Conservation (phyloP, 2,329 filamentous ascomycete genomes). For the Leptoxyphium fumago region DNA sequence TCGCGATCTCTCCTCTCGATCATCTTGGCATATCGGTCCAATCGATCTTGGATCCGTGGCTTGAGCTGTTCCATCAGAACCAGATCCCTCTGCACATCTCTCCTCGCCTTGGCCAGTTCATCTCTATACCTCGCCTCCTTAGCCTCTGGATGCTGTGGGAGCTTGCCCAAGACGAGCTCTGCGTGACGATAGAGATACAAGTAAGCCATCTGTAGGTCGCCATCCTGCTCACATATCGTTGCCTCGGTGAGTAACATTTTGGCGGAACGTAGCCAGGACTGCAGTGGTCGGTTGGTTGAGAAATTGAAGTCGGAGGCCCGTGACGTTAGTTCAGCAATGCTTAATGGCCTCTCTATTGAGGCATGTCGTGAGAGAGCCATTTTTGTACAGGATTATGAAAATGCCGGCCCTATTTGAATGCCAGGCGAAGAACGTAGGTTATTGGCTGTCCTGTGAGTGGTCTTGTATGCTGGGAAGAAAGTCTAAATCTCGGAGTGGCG, state of each 20-base stretch:
- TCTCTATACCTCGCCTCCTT: slow-evolving; percentile 45
- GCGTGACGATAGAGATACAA: slow-evolving; percentile 84
- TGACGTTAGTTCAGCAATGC: slow-evolving; percentile 59
- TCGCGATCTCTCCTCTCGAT: slow-evolving; percentile 24
- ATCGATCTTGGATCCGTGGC: slow-evolving; percentile 57
- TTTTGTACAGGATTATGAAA: background rate
- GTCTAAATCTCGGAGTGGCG: no score
- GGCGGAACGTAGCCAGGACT: slow-evolving; percentile 16
- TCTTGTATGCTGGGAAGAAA: no score
- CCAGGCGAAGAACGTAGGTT: no score
- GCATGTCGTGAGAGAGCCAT: background rate
- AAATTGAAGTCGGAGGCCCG: slow-evolving; percentile 72
- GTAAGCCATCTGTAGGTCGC: slow-evolving; percentile 77
- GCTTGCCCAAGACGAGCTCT: slow-evolving; percentile 60
- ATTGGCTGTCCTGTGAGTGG: no score
- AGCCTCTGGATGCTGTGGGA: slow-evolving; percentile 63
- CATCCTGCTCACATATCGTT: slow-evolving; percentile 68
- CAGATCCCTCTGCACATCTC: slow-evolving; percentile 49
- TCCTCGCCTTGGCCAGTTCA: slow-evolving; percentile 41
- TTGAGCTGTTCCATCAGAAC: slow-evolving; percentile 63
- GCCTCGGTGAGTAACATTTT: slow-evolving; percentile 42
- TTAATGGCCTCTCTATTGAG: slow-evolving; percentile 38
- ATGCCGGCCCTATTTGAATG: no score
- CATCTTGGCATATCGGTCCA: slow-evolving; percentile 50
- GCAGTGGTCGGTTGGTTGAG: slow-evolving; percentile 59